These are phyloP conservation scores for Fusarium beomiforme DNA, from an alignment of 2,329 filamentous ascomycete species.

Conservation along the genomic window DNA sequence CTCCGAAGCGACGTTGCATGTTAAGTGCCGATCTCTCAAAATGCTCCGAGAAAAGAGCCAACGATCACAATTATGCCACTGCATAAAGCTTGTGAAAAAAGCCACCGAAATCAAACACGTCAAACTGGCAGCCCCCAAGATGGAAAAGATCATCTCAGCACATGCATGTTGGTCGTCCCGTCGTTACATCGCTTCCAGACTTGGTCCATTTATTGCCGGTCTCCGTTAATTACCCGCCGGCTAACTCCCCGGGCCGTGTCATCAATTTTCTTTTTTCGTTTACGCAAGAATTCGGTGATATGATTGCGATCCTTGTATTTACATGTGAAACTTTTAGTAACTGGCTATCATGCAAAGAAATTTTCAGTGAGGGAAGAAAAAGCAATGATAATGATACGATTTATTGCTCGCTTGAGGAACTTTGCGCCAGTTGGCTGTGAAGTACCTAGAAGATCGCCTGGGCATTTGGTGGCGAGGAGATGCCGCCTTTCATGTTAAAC, in stretches of 20 bases:
- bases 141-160: neutral
- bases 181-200: neutral
- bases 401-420: neutral
- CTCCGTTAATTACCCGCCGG: neutral
- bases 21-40: neutral
- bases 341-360: neutral
- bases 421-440: neutral
- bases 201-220: neutral
- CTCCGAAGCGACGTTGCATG: neutral
- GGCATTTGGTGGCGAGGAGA: conserved; percentile 25
- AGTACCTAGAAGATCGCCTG: conserved; percentile 23
- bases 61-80: neutral
- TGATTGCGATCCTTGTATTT: neutral
- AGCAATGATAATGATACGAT: neutral
- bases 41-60: neutral
- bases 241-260: neutral
- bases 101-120: neutral
- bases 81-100: neutral
- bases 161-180: neutral
- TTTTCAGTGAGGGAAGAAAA: neutral
- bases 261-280: neutral
- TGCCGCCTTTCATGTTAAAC: conserved; percentile 48
- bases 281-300: neutral
- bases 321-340: neutral
- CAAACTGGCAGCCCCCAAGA: neutral